phyloP scores from a whole-genome alignment of 495 filamentous ascomycete genomes.

The Neurospora sp. region DNA sequence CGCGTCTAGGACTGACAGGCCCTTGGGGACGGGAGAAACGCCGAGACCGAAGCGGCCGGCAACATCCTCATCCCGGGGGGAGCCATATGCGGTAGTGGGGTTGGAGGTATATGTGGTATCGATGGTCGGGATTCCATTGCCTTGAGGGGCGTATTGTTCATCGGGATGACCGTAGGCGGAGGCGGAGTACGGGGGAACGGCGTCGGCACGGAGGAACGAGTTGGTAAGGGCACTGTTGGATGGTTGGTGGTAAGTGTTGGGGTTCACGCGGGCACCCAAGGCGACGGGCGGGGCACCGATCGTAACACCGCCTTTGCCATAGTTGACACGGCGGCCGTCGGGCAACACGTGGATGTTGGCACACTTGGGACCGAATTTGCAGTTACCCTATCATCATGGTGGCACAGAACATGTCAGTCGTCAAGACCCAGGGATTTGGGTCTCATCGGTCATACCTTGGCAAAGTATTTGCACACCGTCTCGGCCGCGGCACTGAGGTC shows the following conservation, averaged over 20 bases:
- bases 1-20: constrained; percentile 81
- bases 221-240: constrained; percentile 72
- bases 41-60: constrained; percentile 47
- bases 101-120: constrained; percentile 72
- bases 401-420: constrained; percentile 23
- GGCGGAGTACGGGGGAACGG: constrained; percentile 27
- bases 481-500: constrained; percentile 70
- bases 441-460: constrained; percentile 54
- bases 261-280: constrained; percentile 63
- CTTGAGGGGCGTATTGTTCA: constrained; percentile 31
- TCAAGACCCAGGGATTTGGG: background rate
- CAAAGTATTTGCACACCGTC: constrained; percentile 94
- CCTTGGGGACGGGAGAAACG: constrained; percentile 61
- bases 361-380: constrained; percentile 97
- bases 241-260: constrained; percentile 36
- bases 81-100: constrained; percentile 72
- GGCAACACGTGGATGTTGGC: constrained; percentile 91
- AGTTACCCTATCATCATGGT: constrained; percentile 64
- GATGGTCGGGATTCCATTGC: constrained; percentile 57
- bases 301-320: constrained; percentile 45
- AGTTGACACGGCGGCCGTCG: constrained; percentile 84
- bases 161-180: constrained; percentile 34
- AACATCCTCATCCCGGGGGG: constrained; percentile 64
- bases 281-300: constrained; percentile 42
- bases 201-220: constrained; percentile 68